Conservation (phyloP, 257 asterid genomes). For the Nicotiana tabacum region DNA sequence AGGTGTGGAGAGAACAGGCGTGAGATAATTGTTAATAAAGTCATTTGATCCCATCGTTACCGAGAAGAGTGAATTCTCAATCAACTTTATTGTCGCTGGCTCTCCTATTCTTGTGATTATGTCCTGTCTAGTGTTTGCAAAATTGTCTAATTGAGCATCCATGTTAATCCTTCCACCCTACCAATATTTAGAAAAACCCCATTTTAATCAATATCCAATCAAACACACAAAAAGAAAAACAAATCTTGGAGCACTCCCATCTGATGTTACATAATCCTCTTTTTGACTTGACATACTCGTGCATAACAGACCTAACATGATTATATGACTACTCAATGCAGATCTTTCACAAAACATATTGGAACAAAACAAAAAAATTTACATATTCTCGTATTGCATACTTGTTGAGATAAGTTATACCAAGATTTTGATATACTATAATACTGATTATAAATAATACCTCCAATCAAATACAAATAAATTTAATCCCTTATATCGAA, state of each 20-base stretch:
- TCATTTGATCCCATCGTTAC: slow-evolving; percentile 72
- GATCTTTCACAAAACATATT: too few species aligned
- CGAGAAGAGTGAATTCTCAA: slow-evolving; percentile 43
- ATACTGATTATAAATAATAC: too few species aligned
- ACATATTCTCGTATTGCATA: too few species aligned
- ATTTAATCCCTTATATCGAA: too few species aligned
- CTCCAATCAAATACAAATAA: too few species aligned
- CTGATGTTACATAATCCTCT: not conserved
- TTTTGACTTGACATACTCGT: not conserved
- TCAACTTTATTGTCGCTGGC: slow-evolving; percentile 24
- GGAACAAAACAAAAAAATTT: too few species aligned
- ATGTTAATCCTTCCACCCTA: slow-evolving; percentile 68
- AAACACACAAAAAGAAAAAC: not conserved
- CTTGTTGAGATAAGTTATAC: too few species aligned
- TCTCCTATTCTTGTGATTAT: slow-evolving; percentile 42
- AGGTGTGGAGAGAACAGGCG: slow-evolving; percentile 33
- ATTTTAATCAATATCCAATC: not conserved
- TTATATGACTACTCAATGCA: too few species aligned
- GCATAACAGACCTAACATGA: too few species aligned
- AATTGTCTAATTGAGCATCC: slow-evolving; percentile 76
- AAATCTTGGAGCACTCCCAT: not conserved
- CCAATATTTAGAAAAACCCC: not conserved
- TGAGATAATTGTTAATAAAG: slow-evolving; percentile 69
- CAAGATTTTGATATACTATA: too few species aligned
- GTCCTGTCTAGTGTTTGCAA: slow-evolving; percentile 56